Evolutionary conservation across 768 basidiomycete genomes (phyloP).

Genomic region (Pulveroboletus frians): DNA sequence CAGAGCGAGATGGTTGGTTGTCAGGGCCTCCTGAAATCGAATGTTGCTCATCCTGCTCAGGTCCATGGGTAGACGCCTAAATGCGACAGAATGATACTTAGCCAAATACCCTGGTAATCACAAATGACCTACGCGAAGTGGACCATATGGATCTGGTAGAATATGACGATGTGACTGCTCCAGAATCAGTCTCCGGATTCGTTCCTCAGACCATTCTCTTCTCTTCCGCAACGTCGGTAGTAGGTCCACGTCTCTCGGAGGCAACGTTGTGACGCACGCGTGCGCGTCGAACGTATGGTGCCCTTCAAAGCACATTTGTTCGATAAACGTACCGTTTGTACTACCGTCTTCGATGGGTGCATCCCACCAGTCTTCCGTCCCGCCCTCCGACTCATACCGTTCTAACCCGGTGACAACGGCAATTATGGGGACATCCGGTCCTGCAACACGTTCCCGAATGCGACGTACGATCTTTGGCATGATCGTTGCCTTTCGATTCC

Average conservation of each 20-base stretch:
- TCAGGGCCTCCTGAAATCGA: no score
- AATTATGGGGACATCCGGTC: slow-evolving; percentile 13
- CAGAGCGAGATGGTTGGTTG: no score
- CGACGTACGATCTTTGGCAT: slow-evolving; percentile 8
- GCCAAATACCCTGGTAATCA: no score
- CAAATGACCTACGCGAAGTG: not conserved
- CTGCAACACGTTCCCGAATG: slow-evolving; percentile 1
- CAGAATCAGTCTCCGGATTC: slow-evolving; percentile 10
- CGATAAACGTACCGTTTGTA: slow-evolving; percentile 31
- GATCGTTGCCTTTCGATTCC: slow-evolving; percentile 14
- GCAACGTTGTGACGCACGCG: slow-evolving; percentile 37
- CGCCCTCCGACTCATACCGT: slow-evolving; percentile 8
- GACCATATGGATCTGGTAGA: not conserved
- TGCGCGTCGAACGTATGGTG: slow-evolving; percentile 30
- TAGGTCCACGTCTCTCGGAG: slow-evolving; percentile 11
- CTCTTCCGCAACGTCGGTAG: slow-evolving; percentile 11
- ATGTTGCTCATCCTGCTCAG: no score
- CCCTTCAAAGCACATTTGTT: slow-evolving; percentile 10
- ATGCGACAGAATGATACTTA: no score
- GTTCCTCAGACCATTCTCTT: slow-evolving; percentile 16
- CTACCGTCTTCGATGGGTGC: not conserved
- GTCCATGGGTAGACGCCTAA: no score
- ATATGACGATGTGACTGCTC: slow-evolving; percentile 7
- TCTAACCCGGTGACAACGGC: slow-evolving; percentile 27
- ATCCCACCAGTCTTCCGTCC: slow-evolving; percentile 33